Evolutionary conservation across 345 rosid species (phyloP).

Genomic region (Citrus hindsii): DNA sequence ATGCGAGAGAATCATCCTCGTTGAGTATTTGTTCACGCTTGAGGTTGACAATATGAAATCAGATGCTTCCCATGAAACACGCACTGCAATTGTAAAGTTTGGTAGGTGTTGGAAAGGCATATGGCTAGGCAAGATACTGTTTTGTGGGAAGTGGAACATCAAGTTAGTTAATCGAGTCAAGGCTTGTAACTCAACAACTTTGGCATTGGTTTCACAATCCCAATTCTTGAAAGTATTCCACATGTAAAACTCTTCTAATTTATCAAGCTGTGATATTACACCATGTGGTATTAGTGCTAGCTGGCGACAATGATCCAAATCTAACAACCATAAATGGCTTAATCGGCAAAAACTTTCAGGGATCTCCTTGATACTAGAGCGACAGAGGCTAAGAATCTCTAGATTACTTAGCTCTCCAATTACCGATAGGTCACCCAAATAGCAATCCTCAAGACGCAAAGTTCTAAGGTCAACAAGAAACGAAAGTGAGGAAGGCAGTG

Average conservation of each 20-base stretch:
- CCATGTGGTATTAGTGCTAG: background rate
- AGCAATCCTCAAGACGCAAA: background rate
- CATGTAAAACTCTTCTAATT: background rate
- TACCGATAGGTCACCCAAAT: background rate
- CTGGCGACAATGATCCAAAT: background rate
- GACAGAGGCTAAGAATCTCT: background rate
- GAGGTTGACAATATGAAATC: too few species aligned
- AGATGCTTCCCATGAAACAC: background rate
- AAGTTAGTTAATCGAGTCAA: background rate
- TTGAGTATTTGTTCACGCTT: too few species aligned
- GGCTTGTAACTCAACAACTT: background rate
- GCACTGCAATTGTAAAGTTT: background rate
- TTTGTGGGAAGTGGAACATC: background rate
- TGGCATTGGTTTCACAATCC: background rate
- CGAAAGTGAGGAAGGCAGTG: background rate
- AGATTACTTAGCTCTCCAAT: background rate
- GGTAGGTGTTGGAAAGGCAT: background rate
- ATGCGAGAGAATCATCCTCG: background rate
- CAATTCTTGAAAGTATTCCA: background rate
- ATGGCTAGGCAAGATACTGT: background rate
- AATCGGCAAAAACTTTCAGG: background rate
- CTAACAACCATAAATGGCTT: background rate
- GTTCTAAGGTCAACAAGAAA: background rate
- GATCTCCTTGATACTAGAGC: background rate
- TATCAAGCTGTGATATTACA: background rate